These are phyloP conservation scores for Aspergillus amoenus DNA, from an alignment of 2,329 filamentous ascomycete genomes.

Conservation along the genomic window DNA sequence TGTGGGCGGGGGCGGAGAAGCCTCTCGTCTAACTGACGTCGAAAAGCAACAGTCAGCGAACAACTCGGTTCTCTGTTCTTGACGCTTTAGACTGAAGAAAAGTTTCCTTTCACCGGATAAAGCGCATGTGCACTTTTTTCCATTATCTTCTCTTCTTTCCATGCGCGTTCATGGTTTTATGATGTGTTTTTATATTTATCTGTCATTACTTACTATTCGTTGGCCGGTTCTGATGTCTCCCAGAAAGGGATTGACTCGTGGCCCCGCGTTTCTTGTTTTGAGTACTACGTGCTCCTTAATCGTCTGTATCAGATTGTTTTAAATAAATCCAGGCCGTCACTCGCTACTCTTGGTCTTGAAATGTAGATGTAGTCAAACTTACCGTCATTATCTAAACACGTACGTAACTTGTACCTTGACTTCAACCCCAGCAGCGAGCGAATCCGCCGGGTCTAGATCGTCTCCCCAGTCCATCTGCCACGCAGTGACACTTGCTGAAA, in stretches of 20 bases:
- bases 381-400: no score
- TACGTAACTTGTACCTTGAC: background rate
- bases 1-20: conserved; percentile 38
- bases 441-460: no score
- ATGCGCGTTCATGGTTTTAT: background rate
- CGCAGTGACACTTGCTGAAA: no score
- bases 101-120: conserved; percentile 21
- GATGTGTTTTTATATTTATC: background rate
- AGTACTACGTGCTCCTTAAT: conserved; percentile 1
- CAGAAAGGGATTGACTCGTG: conserved; percentile 51
- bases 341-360: background rate
- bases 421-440: no score
- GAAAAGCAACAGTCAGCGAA: conserved; percentile 23
- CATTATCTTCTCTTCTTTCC: conserved; percentile 12
- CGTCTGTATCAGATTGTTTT: conserved; percentile 14
- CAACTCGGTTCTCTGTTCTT: conserved; percentile 13
- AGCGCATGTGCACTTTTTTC: background rate
- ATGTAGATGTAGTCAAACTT: background rate
- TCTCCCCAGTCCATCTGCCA: no score
- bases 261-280: conserved; percentile 24
- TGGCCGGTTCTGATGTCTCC: conserved; percentile 55
- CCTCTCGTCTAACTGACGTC: conserved; percentile 28
- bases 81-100: conserved; percentile 24
- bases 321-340: conserved; percentile 1
- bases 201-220: conserved; percentile 7